Percentiles rank a stretch among this genome's conserved stretches.
These are phyloP conservation scores for Mollisia scopiformis DNA, from an alignment of 2,329 filamentous ascomycete genomes.

Conservation along the genomic window DNA sequence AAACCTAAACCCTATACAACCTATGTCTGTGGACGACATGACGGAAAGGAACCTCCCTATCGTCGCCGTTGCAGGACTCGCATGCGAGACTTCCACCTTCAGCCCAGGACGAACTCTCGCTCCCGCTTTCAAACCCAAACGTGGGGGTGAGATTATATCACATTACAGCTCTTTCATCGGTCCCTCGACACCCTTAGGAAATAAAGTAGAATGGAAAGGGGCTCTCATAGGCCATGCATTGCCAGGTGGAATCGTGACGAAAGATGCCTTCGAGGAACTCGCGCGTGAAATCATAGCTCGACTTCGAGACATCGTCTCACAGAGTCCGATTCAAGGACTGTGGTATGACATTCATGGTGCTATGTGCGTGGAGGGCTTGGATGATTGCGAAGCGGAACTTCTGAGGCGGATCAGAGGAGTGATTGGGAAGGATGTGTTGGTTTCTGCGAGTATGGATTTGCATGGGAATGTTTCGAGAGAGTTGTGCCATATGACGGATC, in stretches of 20 bases:
- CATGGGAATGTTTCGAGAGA: constrained; percentile 56
- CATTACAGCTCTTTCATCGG: constrained; percentile 49
- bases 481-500: constrained; percentile 51
- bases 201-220: constrained; percentile 51
- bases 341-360: constrained; percentile 61
- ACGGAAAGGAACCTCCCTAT: constrained; percentile 40
- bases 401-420: constrained; percentile 47
- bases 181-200: constrained; percentile 42
- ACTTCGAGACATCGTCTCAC: constrained; percentile 41
- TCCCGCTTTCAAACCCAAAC: constrained; percentile 51
- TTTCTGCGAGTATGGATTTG: constrained; percentile 58
- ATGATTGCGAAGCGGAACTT: constrained; percentile 52
- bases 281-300: constrained; percentile 44
- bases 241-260: constrained; percentile 51
- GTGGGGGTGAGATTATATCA: constrained; percentile 46
- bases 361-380: constrained; percentile 54
- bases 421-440: constrained; percentile 48
- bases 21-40: no score
- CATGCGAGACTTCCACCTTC: constrained; percentile 57
- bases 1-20: no score
- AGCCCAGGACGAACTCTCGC: constrained; percentile 52
- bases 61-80: constrained; percentile 54
- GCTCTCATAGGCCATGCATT: constrained; percentile 54
- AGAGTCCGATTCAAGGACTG: constrained; percentile 46
- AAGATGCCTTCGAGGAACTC: constrained; percentile 49